Evolutionary conservation across 345 rosid species (phyloP), one percentile per base, ranked within the genome.

Genomic region (Eutrema japonicum): DNA sequence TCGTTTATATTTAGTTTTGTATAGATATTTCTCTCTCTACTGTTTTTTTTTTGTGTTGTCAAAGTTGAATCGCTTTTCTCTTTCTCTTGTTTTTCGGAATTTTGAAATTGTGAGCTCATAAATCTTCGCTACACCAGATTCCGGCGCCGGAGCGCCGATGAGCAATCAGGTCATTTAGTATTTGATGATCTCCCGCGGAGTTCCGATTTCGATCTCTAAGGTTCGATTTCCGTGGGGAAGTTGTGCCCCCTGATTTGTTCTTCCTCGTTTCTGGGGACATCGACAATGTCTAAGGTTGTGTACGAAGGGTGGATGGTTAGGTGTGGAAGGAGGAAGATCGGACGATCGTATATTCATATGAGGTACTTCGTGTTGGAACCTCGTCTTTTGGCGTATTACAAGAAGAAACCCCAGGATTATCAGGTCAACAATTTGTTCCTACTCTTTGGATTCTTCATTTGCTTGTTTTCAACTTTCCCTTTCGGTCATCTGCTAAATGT

Each of bases 241-340:
- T 11, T 27, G 5, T 64, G 41, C 49, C 4, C 4, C 36, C 43
- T 63, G 37, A n/a, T 35, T 54, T 74, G 52, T 30, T 35, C 9
- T 33, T 55, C 71, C 45, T 33, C 10, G 32, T 4, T 46, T 64
- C 54, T 12, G 52, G 41, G 57, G 27, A 30, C 5, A 35, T 51
- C 5, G 40, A 59, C 8, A 68, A 89, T 85, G 93, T 84, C 98
- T 33, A 96, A 92, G 82, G 95, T 89, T 30, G 89, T 92, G 43
- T 96, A 92, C 63, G 98, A 96, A 85, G 99, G 99, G 32, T 96
- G 99, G 99, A 96, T 92, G 99, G 98, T 96, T 76, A 83, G 99
- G 83, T 96, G 90, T 70, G 99, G 99, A 53, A 82, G 99, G 75
- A 87, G 96, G 79, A 94, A 86, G 88, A 94, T 94, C 84, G 99